Evolutionary conservation across 768 basidiomycete genomes (phyloP), one percentile per base, ranked within the genome.

Genomic region (Tulasnella sp.): DNA sequence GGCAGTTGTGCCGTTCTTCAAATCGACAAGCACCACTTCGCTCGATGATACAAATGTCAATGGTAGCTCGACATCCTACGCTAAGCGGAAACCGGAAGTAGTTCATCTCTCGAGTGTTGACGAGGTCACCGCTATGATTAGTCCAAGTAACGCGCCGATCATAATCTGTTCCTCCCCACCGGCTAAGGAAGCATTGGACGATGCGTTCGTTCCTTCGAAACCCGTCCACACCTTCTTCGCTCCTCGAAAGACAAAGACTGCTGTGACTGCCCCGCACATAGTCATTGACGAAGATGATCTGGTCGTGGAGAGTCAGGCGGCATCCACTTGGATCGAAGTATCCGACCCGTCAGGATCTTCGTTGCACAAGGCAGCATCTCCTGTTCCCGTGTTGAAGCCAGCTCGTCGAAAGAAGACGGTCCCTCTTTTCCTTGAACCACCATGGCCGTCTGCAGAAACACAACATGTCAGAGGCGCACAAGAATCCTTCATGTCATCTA

Each of bases 191-290:
- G 19, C 52, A 9, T 53, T 30, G 25, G 31, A 53, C 15, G 49
- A 25, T 25, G 11, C 21, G 17, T 3, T 21, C 9, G 22, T 19
- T 22, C 65, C 61, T 17, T 61, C 71, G 15, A 73, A 71, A 60
- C 69, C 71, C 5, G 59, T 74, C 1, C 74, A 77, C 61, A 72
- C 78, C 7, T 74, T 81, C 63, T 81, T 81, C 66, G 69, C 72
- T 22, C 65, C 70, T 34, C 72, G 70, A 62, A 60, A 27, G 61
- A 49, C 17, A n/a, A 56, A 7, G 59, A 29, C 12, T 25, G 45
- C 17, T 54, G 15, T 70, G 68, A 41, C 19, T 48, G 19, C 45
- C n/a, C 19, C 53, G 25, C 52, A n/a, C 21, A n/a, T 19, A 5
- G 7, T 56, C 25, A 30, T 44, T 3, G 43, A 42, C 17, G 54